These are phyloP conservation scores for Beta macrorhiza DNA, from an alignment of 179 eudicot species.

Conservation along the genomic window DNA sequence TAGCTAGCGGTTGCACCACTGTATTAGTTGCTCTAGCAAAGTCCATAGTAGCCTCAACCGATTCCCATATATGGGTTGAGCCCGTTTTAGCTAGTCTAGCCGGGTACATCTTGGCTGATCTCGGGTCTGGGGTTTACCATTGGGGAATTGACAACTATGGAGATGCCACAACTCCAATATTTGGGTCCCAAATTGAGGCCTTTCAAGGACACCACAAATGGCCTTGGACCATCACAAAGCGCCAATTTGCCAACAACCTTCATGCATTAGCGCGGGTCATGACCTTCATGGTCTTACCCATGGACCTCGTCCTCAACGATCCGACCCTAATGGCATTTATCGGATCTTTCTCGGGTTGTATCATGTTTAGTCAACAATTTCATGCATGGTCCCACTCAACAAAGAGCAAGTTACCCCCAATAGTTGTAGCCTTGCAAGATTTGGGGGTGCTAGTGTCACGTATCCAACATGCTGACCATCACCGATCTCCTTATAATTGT, in stretches of 20 bases:
- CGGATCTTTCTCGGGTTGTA: slow-evolving; percentile 54
- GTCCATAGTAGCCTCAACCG: slow-evolving; percentile 34
- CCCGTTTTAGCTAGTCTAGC: slow-evolving; percentile 51
- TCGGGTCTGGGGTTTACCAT: slow-evolving; percentile 83
- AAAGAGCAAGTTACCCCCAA: slow-evolving; percentile 60
- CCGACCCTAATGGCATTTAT: slow-evolving; percentile 55
- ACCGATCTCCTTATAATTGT: slow-evolving; percentile 64
- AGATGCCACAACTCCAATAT: slow-evolving; percentile 51
- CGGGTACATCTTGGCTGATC: slow-evolving; percentile 82
- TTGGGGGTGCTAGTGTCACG: slow-evolving; percentile 72
- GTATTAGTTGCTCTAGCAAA: slow-evolving; percentile 56
- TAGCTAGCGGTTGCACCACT: slow-evolving; percentile 66
- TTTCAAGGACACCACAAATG: slow-evolving; percentile 86
- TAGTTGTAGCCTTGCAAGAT: slow-evolving; percentile 69
- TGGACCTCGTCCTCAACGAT: slow-evolving; percentile 41
- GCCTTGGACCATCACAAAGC: slow-evolving; percentile 78
- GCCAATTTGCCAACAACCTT: slow-evolving; percentile 71
- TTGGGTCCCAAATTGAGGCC: slow-evolving; percentile 77
- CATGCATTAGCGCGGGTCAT: slow-evolving; percentile 60
- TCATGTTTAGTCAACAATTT: slow-evolving; percentile 92
- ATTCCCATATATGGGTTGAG: slow-evolving; percentile 50
- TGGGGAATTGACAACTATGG: slow-evolving; percentile 96
- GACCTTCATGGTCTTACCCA: slow-evolving; percentile 54
- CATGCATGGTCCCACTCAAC: slow-evolving; percentile 89
- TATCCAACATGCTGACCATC: slow-evolving; percentile 66